phyloP scores from a whole-genome alignment of 306 rosid species.

The Ochetophila trinervis region DNA sequence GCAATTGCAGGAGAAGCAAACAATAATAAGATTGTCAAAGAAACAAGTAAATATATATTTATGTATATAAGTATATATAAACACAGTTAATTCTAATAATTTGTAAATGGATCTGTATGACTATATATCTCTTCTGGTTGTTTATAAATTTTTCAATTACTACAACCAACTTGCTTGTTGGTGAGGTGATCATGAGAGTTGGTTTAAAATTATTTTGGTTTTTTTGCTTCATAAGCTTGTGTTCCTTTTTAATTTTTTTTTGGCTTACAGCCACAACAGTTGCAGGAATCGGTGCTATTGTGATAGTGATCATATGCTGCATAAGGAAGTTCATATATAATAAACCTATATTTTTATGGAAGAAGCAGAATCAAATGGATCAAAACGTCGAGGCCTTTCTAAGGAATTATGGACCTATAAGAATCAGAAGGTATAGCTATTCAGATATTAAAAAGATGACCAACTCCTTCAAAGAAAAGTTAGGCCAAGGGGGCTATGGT shows the following conservation, averaged over 20 bases:
- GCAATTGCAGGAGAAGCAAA: no score
- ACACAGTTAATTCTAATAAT: no score
- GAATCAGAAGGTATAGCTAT: conserved; percentile 25
- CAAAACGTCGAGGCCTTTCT: conserved; percentile 20
- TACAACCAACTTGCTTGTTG: no score
- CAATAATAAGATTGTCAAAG: no score
- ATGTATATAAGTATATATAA: no score
- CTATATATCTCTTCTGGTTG: no score
- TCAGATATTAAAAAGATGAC: conserved; percentile 27
- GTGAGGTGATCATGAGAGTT: no score
- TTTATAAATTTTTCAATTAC: no score
- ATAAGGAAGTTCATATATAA: not conserved
- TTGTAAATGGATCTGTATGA: no score
- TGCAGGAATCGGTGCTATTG: not conserved
- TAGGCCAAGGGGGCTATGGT: conserved; percentile 43
- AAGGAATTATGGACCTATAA: conserved; percentile 20
- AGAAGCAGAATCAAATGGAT: conserved; percentile 13
- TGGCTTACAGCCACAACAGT: not conserved
- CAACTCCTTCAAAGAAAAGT: conserved; percentile 22
- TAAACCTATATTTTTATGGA: not conserved
- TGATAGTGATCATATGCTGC: not conserved
- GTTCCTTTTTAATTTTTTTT: not conserved
- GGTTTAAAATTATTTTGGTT: not conserved
- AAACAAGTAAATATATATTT: no score
- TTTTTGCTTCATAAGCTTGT: not conserved